Base-by-base conservation (phyloP, 1,139 yeast species). In the Debaryomycetaceae sp. region DNA sequence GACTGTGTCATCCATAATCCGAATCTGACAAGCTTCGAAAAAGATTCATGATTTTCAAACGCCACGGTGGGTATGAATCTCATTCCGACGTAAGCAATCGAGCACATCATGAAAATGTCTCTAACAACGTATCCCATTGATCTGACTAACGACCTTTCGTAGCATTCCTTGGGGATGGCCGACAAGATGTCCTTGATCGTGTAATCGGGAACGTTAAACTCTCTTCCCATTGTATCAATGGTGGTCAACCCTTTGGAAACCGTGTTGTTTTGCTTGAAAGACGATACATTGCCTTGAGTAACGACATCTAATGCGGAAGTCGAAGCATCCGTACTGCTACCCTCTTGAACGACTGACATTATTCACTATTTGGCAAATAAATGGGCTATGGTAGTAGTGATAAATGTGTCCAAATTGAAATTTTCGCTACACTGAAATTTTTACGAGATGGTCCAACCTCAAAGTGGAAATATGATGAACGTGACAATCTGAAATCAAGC, bases 111-210 rank as follows among this genome's bases (percentile, higher is more conserved):
- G 54, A 69, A 57, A 45, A 84, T 69, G 64, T 87, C 95, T 55
- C 95, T 73, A 49, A 69, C 72, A 38, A 85, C 89, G 55, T 82
- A 87, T 50, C 75, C 75, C 46, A 84, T 62, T 22, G 90, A 83
- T 56, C 69, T 75, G 34, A 68, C 51, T 42, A 80, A 63, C 34
- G 85, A 72, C 60, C 91, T 77, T 61, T 87, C 80, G 65, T 83
- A 87, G 63, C 93, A 85, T 55, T 83, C 84, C 50, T 81, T 74
- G 46, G 95, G 95, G 55, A 86, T 86, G 37, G 83, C 87, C 46
- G 77, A 76, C 57, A 86, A 69, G 51, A 86, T 76, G 53, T 85
- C 89, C 70, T 83, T 84, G 62, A 86, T 84, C 52, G 90, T 69
- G 68, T 72, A 83, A 57, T 83, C 87, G 27, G 95, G 95, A 7